These are phyloP conservation scores for Phytophthora meadii DNA, from an alignment of 352 stramenopile species.

Conservation along the genomic window DNA sequence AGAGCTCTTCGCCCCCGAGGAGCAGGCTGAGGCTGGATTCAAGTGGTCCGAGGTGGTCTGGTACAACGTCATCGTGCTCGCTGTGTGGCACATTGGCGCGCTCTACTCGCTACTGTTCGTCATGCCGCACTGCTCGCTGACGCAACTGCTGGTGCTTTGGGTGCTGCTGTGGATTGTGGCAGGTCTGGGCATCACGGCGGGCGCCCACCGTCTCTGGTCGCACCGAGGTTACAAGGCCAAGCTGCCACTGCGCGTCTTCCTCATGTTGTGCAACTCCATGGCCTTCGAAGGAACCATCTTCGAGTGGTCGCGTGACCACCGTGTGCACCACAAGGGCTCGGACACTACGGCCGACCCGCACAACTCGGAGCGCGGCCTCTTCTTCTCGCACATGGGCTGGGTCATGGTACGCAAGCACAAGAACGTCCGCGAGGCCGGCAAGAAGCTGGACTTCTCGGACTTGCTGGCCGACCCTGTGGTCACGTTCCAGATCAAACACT, in stretches of 20 bases:
- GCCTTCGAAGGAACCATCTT: slow-evolving; percentile 97
- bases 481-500: slow-evolving; percentile 96
- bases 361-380: slow-evolving; percentile 97
- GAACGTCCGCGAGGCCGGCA: slow-evolving; percentile 77
- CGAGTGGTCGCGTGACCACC: slow-evolving; percentile 99
- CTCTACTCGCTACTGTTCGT: slow-evolving; percentile 78
- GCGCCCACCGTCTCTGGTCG: slow-evolving; percentile 97
- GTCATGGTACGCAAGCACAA: slow-evolving; percentile 98
- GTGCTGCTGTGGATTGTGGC: slow-evolving; percentile 70
- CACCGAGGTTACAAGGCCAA: slow-evolving; percentile 97
- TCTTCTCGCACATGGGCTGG: slow-evolving; percentile 99
- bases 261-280: slow-evolving; percentile 99
- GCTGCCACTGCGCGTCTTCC: slow-evolving; percentile 90
- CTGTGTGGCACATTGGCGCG: slow-evolving; percentile 73
- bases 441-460: slow-evolving; percentile 96
- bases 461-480: slow-evolving; percentile 94
- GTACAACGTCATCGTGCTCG: slow-evolving; percentile 83
- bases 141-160: slow-evolving; percentile 72
- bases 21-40: slow-evolving; percentile 46
- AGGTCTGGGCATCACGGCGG: slow-evolving; percentile 97
- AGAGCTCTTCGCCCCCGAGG: slow-evolving; percentile 43
- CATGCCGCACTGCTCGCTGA: slow-evolving; percentile 50
- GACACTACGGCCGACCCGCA: slow-evolving; percentile 96
- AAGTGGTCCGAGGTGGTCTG: slow-evolving; percentile 82
- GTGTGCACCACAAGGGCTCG: slow-evolving; percentile 99